Conservation (phyloP, 495 filamentous ascomycete species). For the Aspergillus cristatus region DNA sequence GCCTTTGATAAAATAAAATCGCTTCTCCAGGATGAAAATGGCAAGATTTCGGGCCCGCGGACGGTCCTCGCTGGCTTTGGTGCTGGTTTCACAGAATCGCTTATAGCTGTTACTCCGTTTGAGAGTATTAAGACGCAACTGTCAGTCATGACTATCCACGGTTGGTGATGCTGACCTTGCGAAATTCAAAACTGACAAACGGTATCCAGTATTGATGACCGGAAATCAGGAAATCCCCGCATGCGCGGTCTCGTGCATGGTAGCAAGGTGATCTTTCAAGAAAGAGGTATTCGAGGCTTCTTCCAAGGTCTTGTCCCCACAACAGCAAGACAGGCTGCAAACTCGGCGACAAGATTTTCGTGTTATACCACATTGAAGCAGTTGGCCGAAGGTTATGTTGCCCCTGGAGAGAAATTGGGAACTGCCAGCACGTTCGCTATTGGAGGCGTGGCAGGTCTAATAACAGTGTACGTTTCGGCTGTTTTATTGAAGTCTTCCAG, state of each 20-base stretch:
- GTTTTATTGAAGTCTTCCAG: not conserved
- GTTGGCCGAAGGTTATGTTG: conserved; percentile 81
- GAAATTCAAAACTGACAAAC: not conserved
- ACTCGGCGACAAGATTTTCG: conserved; percentile 81
- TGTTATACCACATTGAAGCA: conserved; percentile 87
- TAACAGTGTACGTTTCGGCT: conserved; percentile 76
- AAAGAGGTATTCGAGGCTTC: conserved; percentile 83
- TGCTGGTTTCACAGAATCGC: conserved; percentile 86
- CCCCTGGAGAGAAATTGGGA: conserved; percentile 90
- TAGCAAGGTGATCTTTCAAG: conserved; percentile 72
- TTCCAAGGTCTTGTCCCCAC: conserved; percentile 96
- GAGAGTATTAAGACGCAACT: conserved; percentile 97
- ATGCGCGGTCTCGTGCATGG: conserved; percentile 92
- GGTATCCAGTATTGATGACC: conserved; percentile 72
- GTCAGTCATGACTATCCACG: conserved; percentile 27
- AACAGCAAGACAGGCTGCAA: conserved; percentile 88
- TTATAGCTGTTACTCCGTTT: conserved; percentile 91
- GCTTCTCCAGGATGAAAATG: conserved; percentile 71
- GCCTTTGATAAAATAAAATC: conserved; percentile 90
- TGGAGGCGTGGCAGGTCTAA: conserved; percentile 79
- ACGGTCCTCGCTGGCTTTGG: conserved; percentile 93
- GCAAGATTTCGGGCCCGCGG: conserved; percentile 80
- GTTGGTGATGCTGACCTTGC: too few species aligned
- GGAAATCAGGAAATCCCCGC: conserved; percentile 75
- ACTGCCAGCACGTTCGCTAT: conserved; percentile 83